Base-by-base conservation (phyloP, 495 filamentous ascomycete genomes). In the Penicillium pancosmium region DNA sequence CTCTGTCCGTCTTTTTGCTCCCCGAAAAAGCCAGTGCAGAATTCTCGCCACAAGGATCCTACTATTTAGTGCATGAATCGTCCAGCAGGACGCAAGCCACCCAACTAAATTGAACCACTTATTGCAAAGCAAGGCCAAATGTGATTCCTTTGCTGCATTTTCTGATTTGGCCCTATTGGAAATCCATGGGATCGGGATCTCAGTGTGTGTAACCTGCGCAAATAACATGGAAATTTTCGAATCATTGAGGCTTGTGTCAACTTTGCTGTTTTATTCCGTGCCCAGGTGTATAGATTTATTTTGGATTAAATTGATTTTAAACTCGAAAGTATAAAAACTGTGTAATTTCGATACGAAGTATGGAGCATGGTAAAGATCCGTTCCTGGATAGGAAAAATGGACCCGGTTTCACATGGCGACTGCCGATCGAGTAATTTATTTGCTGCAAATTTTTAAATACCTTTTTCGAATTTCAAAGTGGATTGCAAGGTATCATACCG, bases 101-200 rank as follows among this genome's bases (percentile, higher is more conserved):
- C 41, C 5, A 13, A 44, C 41, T 18, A 44, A 2, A 16, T 18
- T 3, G 15, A 16, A 16, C 1, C 2, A 15, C 7, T 9, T 40
- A 4, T 16, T 16, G 41, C 5, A 44, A 44, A 44, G 41, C 13
- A 44, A 0, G 1, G 8, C 8, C n/a, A 19, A 44, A 19, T 44
- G 16, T 16, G 41, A n/a, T 3, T 4, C 16, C 8, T 44, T 18
- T 16, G 41, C 4, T 44, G 41, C 41, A 44, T 44, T 44, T 16
- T 19, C 5, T 16, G 16, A 44, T 44, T 44, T 44, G 41, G 41
- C 16, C 41, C 2, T 44, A n/a, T 44, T 44, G 41, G 41, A 44
- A 44, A 44, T 44, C 15, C 16, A 44, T n/a, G 41, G 12, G 41
- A 44, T 44, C 41, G 41, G 16, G 41, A 44, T 44, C 41, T 44